A percentile compares a stretch with the other conserved stretches of the same genome.
phyloP scores from a whole-genome alignment of 805 yeast genomes.

The Pachysolen tannophilus region DNA sequence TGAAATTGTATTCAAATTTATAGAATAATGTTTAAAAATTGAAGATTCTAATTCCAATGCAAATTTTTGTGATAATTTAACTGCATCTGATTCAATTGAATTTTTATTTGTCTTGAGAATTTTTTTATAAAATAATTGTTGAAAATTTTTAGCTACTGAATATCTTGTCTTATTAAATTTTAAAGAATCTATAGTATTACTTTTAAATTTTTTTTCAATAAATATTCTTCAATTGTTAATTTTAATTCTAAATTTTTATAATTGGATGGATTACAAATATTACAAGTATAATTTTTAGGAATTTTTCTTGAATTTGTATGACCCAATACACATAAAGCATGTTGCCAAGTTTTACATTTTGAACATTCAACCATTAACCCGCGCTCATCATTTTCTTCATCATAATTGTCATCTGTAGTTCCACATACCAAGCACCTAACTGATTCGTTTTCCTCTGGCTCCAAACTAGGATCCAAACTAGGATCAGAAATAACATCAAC shows the following conservation, averaged over 20 bases:
- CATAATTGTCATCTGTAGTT: constrained; percentile 46
- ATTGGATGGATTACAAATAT: constrained; percentile 38
- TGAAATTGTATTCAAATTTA: constrained; percentile 9
- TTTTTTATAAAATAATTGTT: constrained; percentile 31
- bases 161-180: constrained; percentile 30
- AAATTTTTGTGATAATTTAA: constrained; percentile 33
- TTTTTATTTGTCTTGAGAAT: constrained; percentile 26
- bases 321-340: constrained; percentile 53
- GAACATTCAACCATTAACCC: constrained; percentile 65
- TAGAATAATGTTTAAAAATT: constrained; percentile 30
- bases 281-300: constrained; percentile 46
- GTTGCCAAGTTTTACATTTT: constrained; percentile 65
- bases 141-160: constrained; percentile 45
- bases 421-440: constrained; percentile 60
- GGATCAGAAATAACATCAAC: constrained; percentile 11
- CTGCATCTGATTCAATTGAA: constrained; percentile 17
- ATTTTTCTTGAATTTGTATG: constrained; percentile 24
- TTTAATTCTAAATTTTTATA: constrained; percentile 26
- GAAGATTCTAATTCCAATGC: constrained; percentile 45
- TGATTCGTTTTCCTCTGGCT: constrained; percentile 27
- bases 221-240: constrained; percentile 23
- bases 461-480: constrained; percentile 1
- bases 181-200: too few relatives aligned
- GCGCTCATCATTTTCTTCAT: constrained; percentile 44
- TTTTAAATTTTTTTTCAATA: too few relatives aligned